Evolutionary conservation across 2,329 filamentous ascomycete species (phyloP).

Genomic region (Exophiala xenobiotica): DNA sequence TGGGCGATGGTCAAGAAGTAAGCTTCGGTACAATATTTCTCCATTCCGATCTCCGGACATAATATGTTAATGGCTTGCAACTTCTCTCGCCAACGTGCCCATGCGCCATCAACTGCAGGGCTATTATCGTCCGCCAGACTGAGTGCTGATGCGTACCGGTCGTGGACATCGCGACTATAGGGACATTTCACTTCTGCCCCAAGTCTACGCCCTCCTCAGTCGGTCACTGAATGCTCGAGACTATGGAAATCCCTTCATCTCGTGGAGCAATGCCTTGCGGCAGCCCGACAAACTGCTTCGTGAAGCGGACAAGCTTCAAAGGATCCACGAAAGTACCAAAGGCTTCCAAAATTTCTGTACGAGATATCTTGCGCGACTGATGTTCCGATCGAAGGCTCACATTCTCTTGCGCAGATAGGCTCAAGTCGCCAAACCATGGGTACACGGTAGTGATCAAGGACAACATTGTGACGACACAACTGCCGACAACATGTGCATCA

Average conservation of each 20-base stretch:
- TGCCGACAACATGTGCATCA: constrained; percentile 83
- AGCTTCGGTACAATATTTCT: not conserved
- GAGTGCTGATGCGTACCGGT: not conserved
- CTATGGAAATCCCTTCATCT: constrained; percentile 17
- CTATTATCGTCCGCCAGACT: not conserved
- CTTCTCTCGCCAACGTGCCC: too few species aligned
- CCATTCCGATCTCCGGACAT: too few species aligned
- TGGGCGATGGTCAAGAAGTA: too few species aligned
- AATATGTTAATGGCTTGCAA: too few species aligned
- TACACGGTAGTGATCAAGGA: constrained; percentile 67
- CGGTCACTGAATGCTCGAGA: constrained; percentile 11
- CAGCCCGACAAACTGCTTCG: not conserved
- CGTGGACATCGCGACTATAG: not conserved
- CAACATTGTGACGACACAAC: constrained; percentile 65
- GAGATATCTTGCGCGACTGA: not conserved
- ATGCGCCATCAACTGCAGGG: not conserved
- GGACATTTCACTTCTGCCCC: not conserved
- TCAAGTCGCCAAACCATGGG: constrained; percentile 23
- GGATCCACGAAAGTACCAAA: constrained; percentile 6
- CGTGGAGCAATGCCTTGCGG: constrained; percentile 1
- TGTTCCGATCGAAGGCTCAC: constrained; percentile 6
- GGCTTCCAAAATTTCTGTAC: constrained; percentile 9
- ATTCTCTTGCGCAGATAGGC: constrained; percentile 4
- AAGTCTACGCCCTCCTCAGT: not conserved
- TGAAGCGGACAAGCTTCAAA: constrained; percentile 3